Conservation (phyloP, 1,284 basidiomycete genomes). For the Irpex sp. region DNA sequence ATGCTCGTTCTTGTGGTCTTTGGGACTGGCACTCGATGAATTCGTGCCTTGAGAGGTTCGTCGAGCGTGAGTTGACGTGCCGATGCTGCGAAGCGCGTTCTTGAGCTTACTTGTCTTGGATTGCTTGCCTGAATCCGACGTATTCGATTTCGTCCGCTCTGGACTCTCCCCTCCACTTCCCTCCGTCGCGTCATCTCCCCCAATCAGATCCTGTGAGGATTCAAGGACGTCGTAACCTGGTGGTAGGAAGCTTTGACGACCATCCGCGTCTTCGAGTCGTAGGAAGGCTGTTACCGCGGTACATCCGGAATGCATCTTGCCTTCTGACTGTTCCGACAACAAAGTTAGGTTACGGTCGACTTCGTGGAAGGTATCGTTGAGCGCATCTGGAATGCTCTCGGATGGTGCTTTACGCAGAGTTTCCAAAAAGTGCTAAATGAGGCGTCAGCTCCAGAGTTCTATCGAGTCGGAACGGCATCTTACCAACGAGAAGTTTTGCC, state of each 20-base stretch:
- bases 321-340: slow-evolving; percentile 79
- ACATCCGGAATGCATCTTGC: slow-evolving; percentile 94
- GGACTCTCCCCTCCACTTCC: slow-evolving; percentile 21
- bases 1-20: slow-evolving; percentile 12
- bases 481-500: slow-evolving; percentile 92
- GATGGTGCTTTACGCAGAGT: slow-evolving; percentile 18
- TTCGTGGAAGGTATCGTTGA: slow-evolving; percentile 91
- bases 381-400: slow-evolving; percentile 74
- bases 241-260: slow-evolving; percentile 61
- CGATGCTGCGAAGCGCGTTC: slow-evolving; percentile 54
- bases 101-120: slow-evolving; percentile 51
- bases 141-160: slow-evolving; percentile 16
- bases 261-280: slow-evolving; percentile 82
- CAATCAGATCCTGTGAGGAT: slow-evolving; percentile 16
- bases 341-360: slow-evolving; percentile 84
- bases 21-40: neutral
- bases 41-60: slow-evolving; percentile 10
- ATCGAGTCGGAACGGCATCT: slow-evolving; percentile 20
- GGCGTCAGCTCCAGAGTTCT: slow-evolving; percentile 3
- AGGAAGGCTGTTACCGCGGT: slow-evolving; percentile 98
- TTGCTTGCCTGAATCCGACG: slow-evolving; percentile 25
- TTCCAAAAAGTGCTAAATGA: slow-evolving; percentile 26
- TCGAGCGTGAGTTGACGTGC: slow-evolving; percentile 28
- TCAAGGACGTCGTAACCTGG: slow-evolving; percentile 25
- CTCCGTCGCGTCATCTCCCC: slow-evolving; percentile 22